Conservation (phyloP, 2,329 filamentous ascomycete species). For the Aspergillus glaucus region DNA sequence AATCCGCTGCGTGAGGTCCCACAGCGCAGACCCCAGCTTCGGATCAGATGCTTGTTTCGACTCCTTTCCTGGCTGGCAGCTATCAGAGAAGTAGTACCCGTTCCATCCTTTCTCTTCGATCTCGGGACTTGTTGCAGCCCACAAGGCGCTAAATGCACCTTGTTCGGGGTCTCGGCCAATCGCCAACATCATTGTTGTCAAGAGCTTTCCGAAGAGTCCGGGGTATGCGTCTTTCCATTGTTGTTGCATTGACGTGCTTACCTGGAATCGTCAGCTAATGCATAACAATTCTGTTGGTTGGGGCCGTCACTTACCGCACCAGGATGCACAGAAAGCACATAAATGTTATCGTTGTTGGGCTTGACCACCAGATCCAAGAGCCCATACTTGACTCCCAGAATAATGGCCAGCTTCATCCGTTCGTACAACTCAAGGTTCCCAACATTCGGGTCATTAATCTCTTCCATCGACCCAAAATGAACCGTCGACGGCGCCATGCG, state of each 20-base stretch:
- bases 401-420: slow-evolving; percentile 39
- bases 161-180: slow-evolving; percentile 36
- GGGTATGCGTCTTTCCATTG: slow-evolving; percentile 45
- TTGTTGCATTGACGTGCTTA: slow-evolving; percentile 41
- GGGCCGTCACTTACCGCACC: slow-evolving; percentile 13
- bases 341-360: slow-evolving; percentile 37
- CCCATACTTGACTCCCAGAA: slow-evolving; percentile 39
- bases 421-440: slow-evolving; percentile 35
- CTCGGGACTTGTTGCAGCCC: slow-evolving; percentile 37
- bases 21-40: slow-evolving; percentile 33
- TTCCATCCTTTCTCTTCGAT: slow-evolving; percentile 40
- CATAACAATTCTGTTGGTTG: neutral
- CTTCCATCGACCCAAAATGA: slow-evolving; percentile 36
- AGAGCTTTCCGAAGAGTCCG: slow-evolving; percentile 34
- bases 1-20: slow-evolving; percentile 35
- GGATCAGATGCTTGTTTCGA: slow-evolving; percentile 35
- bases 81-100: slow-evolving; percentile 40
- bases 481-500: slow-evolving; percentile 30
- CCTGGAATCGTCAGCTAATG: slow-evolving; percentile 18
- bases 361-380: slow-evolving; percentile 38
- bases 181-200: slow-evolving; percentile 30
- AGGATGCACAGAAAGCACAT: slow-evolving; percentile 39
- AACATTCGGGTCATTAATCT: slow-evolving; percentile 37
- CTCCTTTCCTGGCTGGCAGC: slow-evolving; percentile 34
- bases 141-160: slow-evolving; percentile 41